A percentile compares a stretch with the other conserved stretches of the same genome.
phyloP scores from a whole-genome alignment of 1,284 basidiomycete species.

The Rhizopogon hawkerae region DNA sequence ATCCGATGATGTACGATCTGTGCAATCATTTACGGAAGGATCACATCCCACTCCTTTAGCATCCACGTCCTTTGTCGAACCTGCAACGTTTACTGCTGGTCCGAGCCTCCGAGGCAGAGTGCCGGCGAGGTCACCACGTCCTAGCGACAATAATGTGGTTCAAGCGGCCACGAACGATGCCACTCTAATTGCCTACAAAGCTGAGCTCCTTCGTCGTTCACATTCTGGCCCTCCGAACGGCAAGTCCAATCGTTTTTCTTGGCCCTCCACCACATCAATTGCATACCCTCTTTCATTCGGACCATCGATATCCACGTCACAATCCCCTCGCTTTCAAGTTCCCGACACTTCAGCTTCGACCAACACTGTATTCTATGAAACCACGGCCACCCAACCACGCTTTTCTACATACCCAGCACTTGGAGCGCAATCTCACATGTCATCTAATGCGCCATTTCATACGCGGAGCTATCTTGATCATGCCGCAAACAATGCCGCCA shows the following conservation, averaged over 20 bases:
- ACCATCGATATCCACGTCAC: constrained; percentile 28
- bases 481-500: constrained; percentile 24
- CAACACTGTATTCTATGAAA: constrained; percentile 55
- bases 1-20: constrained; percentile 60
- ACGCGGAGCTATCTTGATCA: constrained; percentile 24
- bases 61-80: constrained; percentile 10
- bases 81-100: constrained; percentile 4
- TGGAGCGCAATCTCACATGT: constrained; percentile 33
- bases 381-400: constrained; percentile 30
- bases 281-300: constrained; percentile 37
- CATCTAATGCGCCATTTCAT: constrained; percentile 27
- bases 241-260: constrained; percentile 29
- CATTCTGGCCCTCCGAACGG: constrained; percentile 33
- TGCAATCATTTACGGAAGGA: constrained; percentile 50
- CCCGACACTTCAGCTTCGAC: constrained; percentile 28
- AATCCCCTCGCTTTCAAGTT: constrained; percentile 20
- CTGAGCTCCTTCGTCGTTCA: constrained; percentile 33
- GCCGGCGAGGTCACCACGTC: constrained; percentile 11
- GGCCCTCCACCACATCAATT: constrained; percentile 27
- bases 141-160: constrained; percentile 8
- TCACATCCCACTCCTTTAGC: constrained; percentile 2
- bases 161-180: constrained; percentile 18
- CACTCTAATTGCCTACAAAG: constrained; percentile 21
- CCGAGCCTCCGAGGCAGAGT: constrained; percentile 21
- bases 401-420: constrained; percentile 33